Evolutionary conservation across 768 basidiomycete genomes (phyloP).

Genomic region (Pisolithus albus): DNA sequence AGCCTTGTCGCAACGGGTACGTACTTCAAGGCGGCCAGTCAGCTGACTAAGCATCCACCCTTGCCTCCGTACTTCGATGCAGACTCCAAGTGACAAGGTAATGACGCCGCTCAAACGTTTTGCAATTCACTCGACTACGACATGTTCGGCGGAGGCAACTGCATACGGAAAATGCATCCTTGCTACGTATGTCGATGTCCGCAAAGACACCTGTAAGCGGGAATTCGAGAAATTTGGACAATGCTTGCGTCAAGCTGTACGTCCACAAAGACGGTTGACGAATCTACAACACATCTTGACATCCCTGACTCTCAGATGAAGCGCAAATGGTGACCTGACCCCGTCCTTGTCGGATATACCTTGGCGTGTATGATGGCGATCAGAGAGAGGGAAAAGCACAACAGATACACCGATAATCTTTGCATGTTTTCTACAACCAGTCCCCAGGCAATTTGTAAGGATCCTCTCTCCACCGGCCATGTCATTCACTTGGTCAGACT

Average conservation of each 20-base stretch:
- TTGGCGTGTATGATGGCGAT: neutral
- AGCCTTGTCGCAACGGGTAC: neutral
- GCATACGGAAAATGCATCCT: constrained; percentile 87
- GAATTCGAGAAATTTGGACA: constrained; percentile 81
- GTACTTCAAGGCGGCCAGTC: neutral
- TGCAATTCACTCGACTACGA: constrained; percentile 65
- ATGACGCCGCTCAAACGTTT: constrained; percentile 52
- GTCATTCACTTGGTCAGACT: constrained; percentile 14
- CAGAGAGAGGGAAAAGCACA: neutral
- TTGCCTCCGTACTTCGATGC: constrained; percentile 6
- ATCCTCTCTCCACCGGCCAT: constrained; percentile 33
- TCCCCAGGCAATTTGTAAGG: constrained; percentile 28
- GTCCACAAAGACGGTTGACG: constrained; percentile 26
- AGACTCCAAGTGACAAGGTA: constrained; percentile 21
- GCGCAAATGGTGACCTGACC: constrained; percentile 41
- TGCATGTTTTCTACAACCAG: constrained; percentile 15
- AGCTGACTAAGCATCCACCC: neutral
- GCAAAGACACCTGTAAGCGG: constrained; percentile 72
- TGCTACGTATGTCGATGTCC: constrained; percentile 75
- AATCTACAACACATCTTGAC: neutral
- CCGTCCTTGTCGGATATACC: neutral
- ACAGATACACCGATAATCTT: constrained; percentile 11
- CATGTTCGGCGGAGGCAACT: constrained; percentile 65
- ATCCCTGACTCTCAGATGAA: constrained; percentile 38
- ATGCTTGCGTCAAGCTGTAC: constrained; percentile 75